A percentile compares a stretch with the other conserved stretches of the same genome.
phyloP scores from a whole-genome alignment of 805 yeast genomes.

The Limtongia smithiae region DNA sequence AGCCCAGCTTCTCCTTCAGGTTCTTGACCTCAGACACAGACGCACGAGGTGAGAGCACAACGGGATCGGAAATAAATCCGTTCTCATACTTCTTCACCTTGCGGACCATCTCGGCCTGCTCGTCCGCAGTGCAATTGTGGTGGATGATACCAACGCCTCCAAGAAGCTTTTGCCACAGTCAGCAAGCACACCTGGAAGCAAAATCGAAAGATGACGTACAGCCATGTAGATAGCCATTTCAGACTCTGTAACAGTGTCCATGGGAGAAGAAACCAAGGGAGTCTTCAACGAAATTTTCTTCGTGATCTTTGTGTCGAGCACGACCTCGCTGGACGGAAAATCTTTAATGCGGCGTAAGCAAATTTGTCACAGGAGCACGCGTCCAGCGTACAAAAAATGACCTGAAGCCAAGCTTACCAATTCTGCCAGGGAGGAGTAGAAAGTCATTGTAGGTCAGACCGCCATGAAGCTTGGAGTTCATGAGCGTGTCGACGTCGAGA shows the following conservation, averaged over 20 bases:
- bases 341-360: conserved; percentile 33
- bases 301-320: conserved; percentile 81
- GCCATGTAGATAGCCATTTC: conserved; percentile 99
- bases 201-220: conserved; percentile 15
- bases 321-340: conserved; percentile 76
- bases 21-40: conserved; percentile 79
- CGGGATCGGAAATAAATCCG: conserved; percentile 93
- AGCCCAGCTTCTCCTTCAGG: conserved; percentile 72
- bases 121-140: conserved; percentile 94
- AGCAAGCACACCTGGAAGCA: neutral
- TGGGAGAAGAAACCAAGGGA: conserved; percentile 96
- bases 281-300: conserved; percentile 86
- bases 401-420: conserved; percentile 40
- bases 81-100: conserved; percentile 96
- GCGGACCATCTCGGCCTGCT: conserved; percentile 97
- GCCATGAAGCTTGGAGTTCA: conserved; percentile 88
- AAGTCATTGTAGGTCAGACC: conserved; percentile 98
- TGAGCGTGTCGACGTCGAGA: conserved; percentile 71
- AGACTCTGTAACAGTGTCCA: conserved; percentile 98
- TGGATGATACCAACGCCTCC: conserved; percentile 99
- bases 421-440: conserved; percentile 90
- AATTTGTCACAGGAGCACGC: neutral
- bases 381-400: neutral
- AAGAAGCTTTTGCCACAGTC: conserved; percentile 45
- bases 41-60: conserved; percentile 70